Evolutionary conservation across 176 grass and related monocot species (phyloP), one percentile per base, ranked within the genome.

Genomic region (Oryza rufipogon): DNA sequence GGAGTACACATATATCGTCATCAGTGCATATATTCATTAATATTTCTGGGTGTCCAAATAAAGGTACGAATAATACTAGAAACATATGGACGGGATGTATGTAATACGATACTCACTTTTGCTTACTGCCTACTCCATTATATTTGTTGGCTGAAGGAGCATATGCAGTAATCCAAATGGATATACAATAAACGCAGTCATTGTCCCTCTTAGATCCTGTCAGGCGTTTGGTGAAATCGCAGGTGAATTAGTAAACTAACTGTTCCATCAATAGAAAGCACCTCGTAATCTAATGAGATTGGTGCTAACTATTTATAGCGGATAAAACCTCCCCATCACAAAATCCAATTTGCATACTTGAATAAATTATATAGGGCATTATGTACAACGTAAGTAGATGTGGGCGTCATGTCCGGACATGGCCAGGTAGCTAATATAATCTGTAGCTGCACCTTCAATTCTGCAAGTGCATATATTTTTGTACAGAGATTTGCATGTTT

Each of bases 181-280:
- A 33, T 52, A 3, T 33, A 20, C n/a, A 20, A 19, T 11, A 23
- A 23, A 54, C 36, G 16, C 3, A 52, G 77, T 49, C 64, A 49
- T 49, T 34, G 42, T 79, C 17, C 36, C 32, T 7, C 32, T 71
- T 71, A 33, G 68, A 81, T 81, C 11, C 68, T 4, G 34, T 81
- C 67, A 60, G 68, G 49, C 71, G 68, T 71, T 81, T 26, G 68
- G 66, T 81, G 13, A 41, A 56, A 23, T 28, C 20, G 49, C 9
- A 28, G 13, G 56, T 34, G 38, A 26, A 17, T 17, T 70, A 41
- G 20, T 81, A 81, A 70, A 16, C 5, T 68, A 68, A 68, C 15
- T 34, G 7, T 38, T 19, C 7, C 66, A 69, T 38, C 15, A 38
- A 9, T 9, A 19, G 3, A 38, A 38, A 68, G 66, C 32, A 68